These are phyloP conservation scores for Pichia membranifaciens DNA, from an alignment of 805 yeast species.

Conservation along the genomic window DNA sequence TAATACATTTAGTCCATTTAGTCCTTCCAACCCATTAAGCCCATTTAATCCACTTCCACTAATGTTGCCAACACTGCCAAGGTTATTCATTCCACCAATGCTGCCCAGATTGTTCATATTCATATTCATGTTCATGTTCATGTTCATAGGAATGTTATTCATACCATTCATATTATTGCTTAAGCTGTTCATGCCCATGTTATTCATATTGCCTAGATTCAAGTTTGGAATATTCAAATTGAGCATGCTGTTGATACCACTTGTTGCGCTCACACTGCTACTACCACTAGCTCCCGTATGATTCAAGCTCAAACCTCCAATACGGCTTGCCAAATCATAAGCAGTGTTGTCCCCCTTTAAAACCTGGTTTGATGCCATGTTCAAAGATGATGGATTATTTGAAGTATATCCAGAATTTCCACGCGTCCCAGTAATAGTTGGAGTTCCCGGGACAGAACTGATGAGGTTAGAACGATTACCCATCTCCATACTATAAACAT, in stretches of 20 bases:
- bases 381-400: background rate
- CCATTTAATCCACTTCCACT: constrained; percentile 5
- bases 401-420: background rate
- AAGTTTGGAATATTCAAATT: constrained; percentile 2
- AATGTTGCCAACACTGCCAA: background rate
- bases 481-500: constrained; percentile 1
- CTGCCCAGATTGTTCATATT: constrained; percentile 2
- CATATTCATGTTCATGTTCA: constrained; percentile 4
- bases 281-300: constrained; percentile 8
- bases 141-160: constrained; percentile 1
- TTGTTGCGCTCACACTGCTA: constrained; percentile 3
- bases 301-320: constrained; percentile 19
- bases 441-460: constrained; percentile 4
- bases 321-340: constrained; percentile 15
- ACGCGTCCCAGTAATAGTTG: background rate
- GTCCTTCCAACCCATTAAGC: constrained; percentile 2
- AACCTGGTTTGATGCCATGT: constrained; percentile 4
- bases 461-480: background rate
- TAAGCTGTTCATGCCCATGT: background rate
- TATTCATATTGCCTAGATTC: constrained; percentile 4
- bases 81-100: background rate
- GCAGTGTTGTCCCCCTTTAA: constrained; percentile 3
- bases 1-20: background rate
- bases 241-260: background rate
- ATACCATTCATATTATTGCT: background rate